These are phyloP conservation scores for Herpetospermum pedunculosum DNA, from an alignment of 306 rosid genomes.

Conservation along the genomic window DNA sequence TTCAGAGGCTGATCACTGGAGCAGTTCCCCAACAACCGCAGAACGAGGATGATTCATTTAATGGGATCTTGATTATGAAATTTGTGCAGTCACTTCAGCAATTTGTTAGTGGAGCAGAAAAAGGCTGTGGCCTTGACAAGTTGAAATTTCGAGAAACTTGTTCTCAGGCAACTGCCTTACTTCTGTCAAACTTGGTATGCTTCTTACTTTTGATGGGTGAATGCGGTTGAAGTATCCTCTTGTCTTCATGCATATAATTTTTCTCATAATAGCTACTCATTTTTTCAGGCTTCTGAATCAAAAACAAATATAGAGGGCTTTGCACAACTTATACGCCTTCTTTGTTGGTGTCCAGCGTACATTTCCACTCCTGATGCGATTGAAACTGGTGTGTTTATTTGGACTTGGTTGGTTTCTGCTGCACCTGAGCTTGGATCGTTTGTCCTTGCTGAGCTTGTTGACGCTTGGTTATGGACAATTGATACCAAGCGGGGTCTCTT, in stretches of 20 bases:
- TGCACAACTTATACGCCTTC: slow-evolving; percentile 97
- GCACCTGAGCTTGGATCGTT: slow-evolving; percentile 90
- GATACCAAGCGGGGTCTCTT: slow-evolving; percentile 91
- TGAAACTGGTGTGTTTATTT: slow-evolving; percentile 92
- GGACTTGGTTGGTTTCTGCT: slow-evolving; percentile 99
- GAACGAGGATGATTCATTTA: slow-evolving; percentile 72
- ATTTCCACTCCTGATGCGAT: slow-evolving; percentile 82
- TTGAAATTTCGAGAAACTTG: slow-evolving; percentile 85
- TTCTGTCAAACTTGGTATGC: slow-evolving; percentile 82
- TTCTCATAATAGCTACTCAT: slow-evolving; percentile 15
- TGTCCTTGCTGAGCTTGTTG: slow-evolving; percentile 96
- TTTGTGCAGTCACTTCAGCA: slow-evolving; percentile 87
- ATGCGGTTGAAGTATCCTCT: slow-evolving; percentile 7
- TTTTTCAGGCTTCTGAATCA: slow-evolving; percentile 74
- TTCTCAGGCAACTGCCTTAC: slow-evolving; percentile 96
- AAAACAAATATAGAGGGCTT: slow-evolving; percentile 80
- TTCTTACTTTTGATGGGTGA: slow-evolving; percentile 11
- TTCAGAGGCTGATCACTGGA: slow-evolving; percentile 92
- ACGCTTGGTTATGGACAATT: slow-evolving; percentile 99
- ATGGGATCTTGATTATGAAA: slow-evolving; percentile 74
- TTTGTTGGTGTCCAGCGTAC: slow-evolving; percentile 99
- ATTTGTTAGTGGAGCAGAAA: slow-evolving; percentile 81
- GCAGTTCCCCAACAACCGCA: slow-evolving; percentile 72
- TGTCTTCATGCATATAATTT: slow-evolving; percentile 7
- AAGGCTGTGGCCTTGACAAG: slow-evolving; percentile 81